Conservation (phyloP, 176 grass and related monocot genomes). For the Lolium rigidum region DNA sequence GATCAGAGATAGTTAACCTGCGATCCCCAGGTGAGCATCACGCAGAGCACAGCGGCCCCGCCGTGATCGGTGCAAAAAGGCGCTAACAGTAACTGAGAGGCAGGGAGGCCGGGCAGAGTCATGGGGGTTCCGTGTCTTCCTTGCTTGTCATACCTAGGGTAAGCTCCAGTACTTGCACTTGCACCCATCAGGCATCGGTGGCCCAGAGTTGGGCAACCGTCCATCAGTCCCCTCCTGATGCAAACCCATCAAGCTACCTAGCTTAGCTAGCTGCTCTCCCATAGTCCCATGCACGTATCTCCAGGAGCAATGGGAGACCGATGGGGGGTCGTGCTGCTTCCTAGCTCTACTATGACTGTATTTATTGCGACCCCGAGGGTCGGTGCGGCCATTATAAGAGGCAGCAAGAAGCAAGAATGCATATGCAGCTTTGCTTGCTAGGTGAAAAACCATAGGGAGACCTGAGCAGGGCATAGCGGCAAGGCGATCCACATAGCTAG, state of each 20-base stretch:
- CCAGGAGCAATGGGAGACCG: neutral
- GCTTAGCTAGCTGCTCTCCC: neutral
- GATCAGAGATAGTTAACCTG: slow-evolving; percentile 25
- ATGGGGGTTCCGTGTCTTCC: slow-evolving; percentile 29
- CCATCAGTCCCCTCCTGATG: slow-evolving; percentile 34
- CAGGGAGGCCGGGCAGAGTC: neutral
- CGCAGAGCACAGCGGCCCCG: neutral
- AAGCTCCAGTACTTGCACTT: slow-evolving; percentile 9
- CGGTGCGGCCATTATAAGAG: slow-evolving; percentile 58
- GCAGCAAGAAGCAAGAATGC: slow-evolving; percentile 18
- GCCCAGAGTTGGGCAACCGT: slow-evolving; percentile 6
- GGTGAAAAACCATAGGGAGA: slow-evolving; percentile 6
- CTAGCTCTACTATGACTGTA: neutral
- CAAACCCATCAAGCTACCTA: slow-evolving; percentile 24
- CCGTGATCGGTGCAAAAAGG: slow-evolving; percentile 26
- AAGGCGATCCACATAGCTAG: neutral
- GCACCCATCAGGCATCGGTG: slow-evolving; percentile 36
- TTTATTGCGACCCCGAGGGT: slow-evolving; percentile 42
- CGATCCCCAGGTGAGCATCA: slow-evolving; percentile 28
- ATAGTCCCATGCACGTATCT: slow-evolving; percentile 39
- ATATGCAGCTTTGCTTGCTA: slow-evolving; percentile 12
- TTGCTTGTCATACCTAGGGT: slow-evolving; percentile 9
- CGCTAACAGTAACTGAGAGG: slow-evolving; percentile 6
- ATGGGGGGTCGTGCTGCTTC: neutral
- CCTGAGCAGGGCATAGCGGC: slow-evolving; percentile 7